These are phyloP conservation scores for Kalmusia sp. DNA, from an alignment of 2,329 filamentous ascomycete genomes.

Conservation along the genomic window DNA sequence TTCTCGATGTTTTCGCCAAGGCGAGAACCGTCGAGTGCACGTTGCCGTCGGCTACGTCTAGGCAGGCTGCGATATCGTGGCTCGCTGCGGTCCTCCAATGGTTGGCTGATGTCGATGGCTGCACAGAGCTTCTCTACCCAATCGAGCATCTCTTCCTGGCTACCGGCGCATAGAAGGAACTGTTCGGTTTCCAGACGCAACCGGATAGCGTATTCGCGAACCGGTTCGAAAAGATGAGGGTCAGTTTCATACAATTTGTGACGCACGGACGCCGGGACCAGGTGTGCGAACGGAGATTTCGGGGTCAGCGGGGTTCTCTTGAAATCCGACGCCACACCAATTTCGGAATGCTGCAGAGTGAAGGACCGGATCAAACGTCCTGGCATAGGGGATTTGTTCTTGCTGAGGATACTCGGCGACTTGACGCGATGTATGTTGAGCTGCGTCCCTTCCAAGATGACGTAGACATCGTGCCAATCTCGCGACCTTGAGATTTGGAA, in stretches of 20 bases:
- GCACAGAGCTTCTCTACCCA: slow-evolving; percentile 73
- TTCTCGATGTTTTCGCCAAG: slow-evolving; percentile 42
- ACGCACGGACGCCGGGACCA: slow-evolving; percentile 50
- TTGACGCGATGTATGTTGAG: slow-evolving; percentile 71
- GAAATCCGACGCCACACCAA: slow-evolving; percentile 76
- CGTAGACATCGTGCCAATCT: slow-evolving; percentile 69
- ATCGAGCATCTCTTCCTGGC: slow-evolving; percentile 69
- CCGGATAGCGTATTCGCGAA: slow-evolving; percentile 69
- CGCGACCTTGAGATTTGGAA: slow-evolving; percentile 68
- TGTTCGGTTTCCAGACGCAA: slow-evolving; percentile 76
- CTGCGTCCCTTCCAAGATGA: slow-evolving; percentile 71
- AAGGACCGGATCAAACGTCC: slow-evolving; percentile 70
- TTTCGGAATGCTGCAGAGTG: slow-evolving; percentile 76
- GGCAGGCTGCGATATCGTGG: slow-evolving; percentile 56
- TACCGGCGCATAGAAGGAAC: slow-evolving; percentile 71
- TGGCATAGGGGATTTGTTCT: slow-evolving; percentile 60
- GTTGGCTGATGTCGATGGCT: slow-evolving; percentile 74
- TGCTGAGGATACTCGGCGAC: slow-evolving; percentile 54
- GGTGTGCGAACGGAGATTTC: slow-evolving; percentile 53
- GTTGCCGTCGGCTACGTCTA: slow-evolving; percentile 48
- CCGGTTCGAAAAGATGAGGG: slow-evolving; percentile 53
- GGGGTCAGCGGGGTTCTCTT: slow-evolving; percentile 61
- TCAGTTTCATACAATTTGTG: slow-evolving; percentile 54
- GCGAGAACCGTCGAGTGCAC: slow-evolving; percentile 40
- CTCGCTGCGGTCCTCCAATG: slow-evolving; percentile 70